Evolutionary conservation across 257 asterid species (phyloP).

Genomic region (Solanum chmielewskii): DNA sequence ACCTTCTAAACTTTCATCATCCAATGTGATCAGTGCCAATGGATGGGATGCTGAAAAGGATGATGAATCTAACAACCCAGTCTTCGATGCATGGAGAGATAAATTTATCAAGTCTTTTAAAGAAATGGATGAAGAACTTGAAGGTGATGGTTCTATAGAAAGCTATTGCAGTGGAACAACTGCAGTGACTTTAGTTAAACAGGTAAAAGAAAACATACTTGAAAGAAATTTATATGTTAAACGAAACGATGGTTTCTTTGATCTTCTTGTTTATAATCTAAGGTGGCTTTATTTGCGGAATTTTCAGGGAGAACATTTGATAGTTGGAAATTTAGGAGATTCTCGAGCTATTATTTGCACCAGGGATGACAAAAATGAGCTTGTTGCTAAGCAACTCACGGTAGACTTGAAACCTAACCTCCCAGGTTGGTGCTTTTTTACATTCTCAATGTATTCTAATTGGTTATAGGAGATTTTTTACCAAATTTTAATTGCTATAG

Average conservation of each 20-base stretch:
- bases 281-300: neutral
- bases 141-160: constrained; percentile 38
- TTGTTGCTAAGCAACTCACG: constrained; percentile 57
- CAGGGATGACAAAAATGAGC: constrained; percentile 38
- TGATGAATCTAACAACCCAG: constrained; percentile 14
- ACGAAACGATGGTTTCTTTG: neutral
- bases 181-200: constrained; percentile 52
- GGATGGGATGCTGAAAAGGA: neutral
- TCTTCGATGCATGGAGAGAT: constrained; percentile 51
- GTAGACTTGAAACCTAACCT: constrained; percentile 85
- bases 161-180: constrained; percentile 85
- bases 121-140: constrained; percentile 67
- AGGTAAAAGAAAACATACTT: constrained; percentile 26
- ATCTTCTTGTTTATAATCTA: neutral
- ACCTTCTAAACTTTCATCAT: constrained; percentile 59
- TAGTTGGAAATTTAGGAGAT: constrained; percentile 73
- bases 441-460: neutral
- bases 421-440: constrained; percentile 28
- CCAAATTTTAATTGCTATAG: neutral
- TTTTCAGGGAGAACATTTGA: constrained; percentile 60
- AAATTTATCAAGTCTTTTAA: constrained; percentile 33
- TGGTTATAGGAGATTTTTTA: neutral
- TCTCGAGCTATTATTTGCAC: constrained; percentile 75
- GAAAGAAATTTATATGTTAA: neutral
- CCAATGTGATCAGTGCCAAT: neutral